These are phyloP conservation scores for Ailanthus altissimus DNA, from an alignment of 345 rosid species.

Conservation along the genomic window DNA sequence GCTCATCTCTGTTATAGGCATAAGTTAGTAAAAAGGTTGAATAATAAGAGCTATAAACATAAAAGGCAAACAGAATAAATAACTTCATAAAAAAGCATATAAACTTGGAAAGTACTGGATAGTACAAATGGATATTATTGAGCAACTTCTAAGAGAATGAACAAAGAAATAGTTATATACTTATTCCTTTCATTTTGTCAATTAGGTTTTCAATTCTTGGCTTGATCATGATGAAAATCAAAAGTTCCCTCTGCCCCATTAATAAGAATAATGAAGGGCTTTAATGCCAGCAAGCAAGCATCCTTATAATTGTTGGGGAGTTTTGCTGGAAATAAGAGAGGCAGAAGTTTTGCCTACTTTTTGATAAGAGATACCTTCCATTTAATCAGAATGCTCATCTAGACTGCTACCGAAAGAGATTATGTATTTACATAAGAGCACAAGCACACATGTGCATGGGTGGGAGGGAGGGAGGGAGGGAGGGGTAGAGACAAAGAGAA, in stretches of 20 bases:
- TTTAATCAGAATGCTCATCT: background rate
- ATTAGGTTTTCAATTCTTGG: background rate
- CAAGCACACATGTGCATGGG: background rate
- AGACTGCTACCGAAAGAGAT: too few species aligned
- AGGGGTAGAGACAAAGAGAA: background rate
- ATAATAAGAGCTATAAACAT: constrained; percentile 2
- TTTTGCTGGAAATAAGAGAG: background rate
- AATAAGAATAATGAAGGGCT: too few species aligned
- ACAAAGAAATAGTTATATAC: background rate
- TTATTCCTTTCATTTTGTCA: background rate
- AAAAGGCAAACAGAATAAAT: background rate
- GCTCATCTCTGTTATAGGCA: constrained; percentile 66
- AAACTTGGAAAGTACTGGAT: background rate
- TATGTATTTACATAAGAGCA: too few species aligned
- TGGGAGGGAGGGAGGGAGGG: background rate
- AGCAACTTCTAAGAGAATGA: background rate
- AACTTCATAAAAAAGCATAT: constrained; percentile 5
- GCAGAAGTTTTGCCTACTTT: background rate
- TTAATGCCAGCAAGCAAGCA: too few species aligned
- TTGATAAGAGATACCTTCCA: background rate
- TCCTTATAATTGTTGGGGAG: too few species aligned
- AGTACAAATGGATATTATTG: background rate
- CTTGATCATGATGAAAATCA: background rate
- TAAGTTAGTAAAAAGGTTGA: constrained; percentile 19
- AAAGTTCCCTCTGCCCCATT: too few species aligned